These are phyloP conservation scores for Cymbidium sinense DNA, from an alignment of 106 monocot species.

Conservation along the genomic window DNA sequence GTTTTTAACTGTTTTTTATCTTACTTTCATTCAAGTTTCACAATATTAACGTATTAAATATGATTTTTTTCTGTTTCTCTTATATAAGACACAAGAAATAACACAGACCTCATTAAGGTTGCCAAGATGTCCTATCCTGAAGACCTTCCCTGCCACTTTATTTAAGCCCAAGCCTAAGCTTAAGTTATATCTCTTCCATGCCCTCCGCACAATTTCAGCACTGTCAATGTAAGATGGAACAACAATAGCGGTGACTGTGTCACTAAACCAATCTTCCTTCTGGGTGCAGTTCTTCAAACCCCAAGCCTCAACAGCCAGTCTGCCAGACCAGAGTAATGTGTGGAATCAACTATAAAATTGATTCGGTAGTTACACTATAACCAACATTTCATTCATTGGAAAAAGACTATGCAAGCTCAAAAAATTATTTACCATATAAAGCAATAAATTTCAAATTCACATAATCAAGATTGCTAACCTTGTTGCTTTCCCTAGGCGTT, in stretches of 20 bases:
- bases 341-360: no score
- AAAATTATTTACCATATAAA: background rate
- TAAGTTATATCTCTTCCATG: conserved; percentile 89
- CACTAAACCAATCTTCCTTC: conserved; percentile 82
- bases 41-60: background rate
- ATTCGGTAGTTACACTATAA: background rate
- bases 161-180: conserved; percentile 88
- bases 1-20: background rate
- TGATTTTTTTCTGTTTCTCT: background rate
- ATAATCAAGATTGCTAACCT: conserved; percentile 32
- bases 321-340: conserved; percentile 4
- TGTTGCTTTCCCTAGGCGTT: conserved; percentile 74
- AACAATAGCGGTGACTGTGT: conserved; percentile 84
- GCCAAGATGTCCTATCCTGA: conserved; percentile 89
- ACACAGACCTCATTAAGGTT: conserved; percentile 78
- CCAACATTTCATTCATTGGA: background rate
- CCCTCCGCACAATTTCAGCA: conserved; percentile 65
- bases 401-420: background rate
- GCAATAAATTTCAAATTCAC: background rate
- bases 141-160: conserved; percentile 88
- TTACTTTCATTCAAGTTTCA: background rate
- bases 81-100: conserved; percentile 5
- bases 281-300: conserved; percentile 92
- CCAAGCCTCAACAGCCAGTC: conserved; percentile 95
- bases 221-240: conserved; percentile 80